phyloP scores from a whole-genome alignment of 2,329 filamentous ascomycete genomes.

The Drechmeria coniospora region DNA sequence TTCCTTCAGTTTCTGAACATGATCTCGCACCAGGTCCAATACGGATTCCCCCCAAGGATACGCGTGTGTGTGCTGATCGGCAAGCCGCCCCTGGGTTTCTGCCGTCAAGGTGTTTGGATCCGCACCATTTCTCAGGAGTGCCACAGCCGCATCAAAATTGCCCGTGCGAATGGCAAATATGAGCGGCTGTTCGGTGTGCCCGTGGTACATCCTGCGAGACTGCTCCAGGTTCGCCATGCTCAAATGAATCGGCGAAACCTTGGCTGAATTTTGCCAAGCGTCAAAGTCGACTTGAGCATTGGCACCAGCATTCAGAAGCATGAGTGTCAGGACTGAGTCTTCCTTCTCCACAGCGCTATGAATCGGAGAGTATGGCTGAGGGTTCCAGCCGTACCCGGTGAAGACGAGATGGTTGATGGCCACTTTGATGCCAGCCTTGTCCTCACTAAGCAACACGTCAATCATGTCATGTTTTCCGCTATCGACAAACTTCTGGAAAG shows the following conservation, averaged over 20 bases:
- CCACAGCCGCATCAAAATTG: conserved; percentile 30
- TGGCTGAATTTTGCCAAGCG: conserved; percentile 43
- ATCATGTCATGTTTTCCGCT: conserved; percentile 31
- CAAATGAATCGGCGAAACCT: conserved; percentile 24
- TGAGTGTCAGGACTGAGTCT: conserved; percentile 36
- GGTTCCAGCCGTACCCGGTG: conserved; percentile 15
- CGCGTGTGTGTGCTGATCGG: conserved; percentile 14
- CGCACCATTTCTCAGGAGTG: conserved; percentile 47
- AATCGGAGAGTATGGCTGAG: conserved; percentile 32
- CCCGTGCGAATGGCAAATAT: conserved; percentile 37
- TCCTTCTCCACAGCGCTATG: conserved; percentile 40
- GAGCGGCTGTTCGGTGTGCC: conserved; percentile 46
- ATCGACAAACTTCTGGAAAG: conserved; percentile 49
- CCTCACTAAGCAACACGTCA: conserved; percentile 35
- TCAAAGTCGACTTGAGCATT: conserved; percentile 44
- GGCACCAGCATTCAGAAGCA: conserved; percentile 50
- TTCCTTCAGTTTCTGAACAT: conserved; percentile 31
- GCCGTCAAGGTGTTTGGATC: conserved; percentile 46
- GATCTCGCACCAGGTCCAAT: conserved; percentile 43
- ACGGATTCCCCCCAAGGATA: conserved; percentile 29
- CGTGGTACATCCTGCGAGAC: conserved; percentile 33
- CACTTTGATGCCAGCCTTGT: conserved; percentile 43
- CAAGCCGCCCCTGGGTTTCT: conserved; percentile 19
- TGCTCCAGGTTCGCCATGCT: conserved; percentile 24
- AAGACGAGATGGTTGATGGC: conserved; percentile 52